Percentiles rank a stretch among this genome's conserved stretches.
Conservation (phyloP, 1,284 basidiomycete genomes). For the Ustilago nuda region DNA sequence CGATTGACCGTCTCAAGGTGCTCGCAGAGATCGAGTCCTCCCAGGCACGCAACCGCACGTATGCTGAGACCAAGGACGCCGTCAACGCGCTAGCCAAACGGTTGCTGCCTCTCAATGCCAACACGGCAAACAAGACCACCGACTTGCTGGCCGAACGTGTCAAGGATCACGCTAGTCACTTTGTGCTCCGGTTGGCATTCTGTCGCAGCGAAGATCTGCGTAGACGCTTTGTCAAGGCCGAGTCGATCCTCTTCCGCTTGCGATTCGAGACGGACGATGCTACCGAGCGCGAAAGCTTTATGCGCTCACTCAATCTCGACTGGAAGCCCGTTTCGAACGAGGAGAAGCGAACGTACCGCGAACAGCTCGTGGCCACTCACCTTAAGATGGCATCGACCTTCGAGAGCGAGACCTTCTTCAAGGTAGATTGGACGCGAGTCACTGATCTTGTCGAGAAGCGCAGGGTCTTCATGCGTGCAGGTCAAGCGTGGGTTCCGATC, state of each 20-base stretch:
- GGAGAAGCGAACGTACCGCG: conserved; percentile 75
- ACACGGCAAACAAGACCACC: conserved; percentile 71
- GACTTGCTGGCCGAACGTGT: conserved; percentile 77
- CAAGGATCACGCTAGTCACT: conserved; percentile 92
- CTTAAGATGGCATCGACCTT: conserved; percentile 68
- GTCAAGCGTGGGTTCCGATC: conserved; percentile 90
- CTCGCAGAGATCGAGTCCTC: conserved; percentile 95
- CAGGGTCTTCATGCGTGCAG: conserved; percentile 81
- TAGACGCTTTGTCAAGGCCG: conserved; percentile 88
- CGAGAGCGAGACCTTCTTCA: conserved; percentile 76
- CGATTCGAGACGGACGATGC: conserved; percentile 81
- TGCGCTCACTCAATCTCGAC: conserved; percentile 81
- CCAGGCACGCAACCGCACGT: conserved; percentile 82
- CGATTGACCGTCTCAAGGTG: conserved; percentile 85
- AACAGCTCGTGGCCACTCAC: conserved; percentile 72
- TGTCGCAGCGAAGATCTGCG: conserved; percentile 94
- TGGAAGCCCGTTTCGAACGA: conserved; percentile 78
- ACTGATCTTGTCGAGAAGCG: conserved; percentile 89
- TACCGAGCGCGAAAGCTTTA: conserved; percentile 78
- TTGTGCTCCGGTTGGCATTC: conserved; percentile 93
- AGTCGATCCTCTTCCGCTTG: conserved; percentile 84
- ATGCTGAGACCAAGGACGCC: conserved; percentile 79
- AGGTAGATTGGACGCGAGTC: conserved; percentile 88
- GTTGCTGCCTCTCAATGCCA: conserved; percentile 79
- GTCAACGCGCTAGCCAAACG: conserved; percentile 76